Evolutionary conservation across 2,329 filamentous ascomycete species (phyloP).

Genomic region (Aspergillus floridensis): DNA sequence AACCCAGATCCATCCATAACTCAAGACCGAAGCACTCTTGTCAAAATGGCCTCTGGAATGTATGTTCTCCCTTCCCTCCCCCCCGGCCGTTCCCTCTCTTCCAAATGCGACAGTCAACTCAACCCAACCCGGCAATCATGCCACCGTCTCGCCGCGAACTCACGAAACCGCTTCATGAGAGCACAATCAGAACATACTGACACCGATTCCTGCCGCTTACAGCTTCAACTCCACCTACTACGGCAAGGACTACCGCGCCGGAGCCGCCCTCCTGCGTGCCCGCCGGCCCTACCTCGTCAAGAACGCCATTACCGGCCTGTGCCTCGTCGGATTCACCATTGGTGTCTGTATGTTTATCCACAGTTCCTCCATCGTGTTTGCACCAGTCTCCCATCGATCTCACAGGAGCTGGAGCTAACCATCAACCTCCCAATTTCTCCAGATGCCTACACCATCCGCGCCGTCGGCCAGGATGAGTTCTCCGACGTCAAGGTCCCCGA

Average conservation of each 20-base stretch:
- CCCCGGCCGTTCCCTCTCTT: neutral
- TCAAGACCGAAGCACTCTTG: neutral
- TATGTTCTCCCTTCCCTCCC: conserved; percentile 6
- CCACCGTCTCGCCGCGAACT: neutral
- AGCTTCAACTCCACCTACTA: conserved; percentile 82
- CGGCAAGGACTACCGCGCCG: conserved; percentile 79
- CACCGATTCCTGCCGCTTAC: conserved; percentile 4
- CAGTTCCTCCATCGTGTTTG: neutral
- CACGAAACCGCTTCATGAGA: neutral
- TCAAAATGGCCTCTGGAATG: conserved; percentile 18
- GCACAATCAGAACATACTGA: neutral
- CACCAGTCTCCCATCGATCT: neutral
- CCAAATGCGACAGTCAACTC: neutral
- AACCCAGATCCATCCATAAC: neutral
- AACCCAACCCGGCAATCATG: neutral
- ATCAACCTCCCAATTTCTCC: conserved; percentile 1
- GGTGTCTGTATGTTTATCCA: conserved; percentile 72
- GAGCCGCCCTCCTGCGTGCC: conserved; percentile 84
- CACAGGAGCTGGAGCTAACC: neutral
- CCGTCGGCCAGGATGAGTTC: conserved; percentile 95
- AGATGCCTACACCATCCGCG: conserved; percentile 73
- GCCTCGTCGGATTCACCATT: conserved; percentile 70
- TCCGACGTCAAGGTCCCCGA: conserved; percentile 90
- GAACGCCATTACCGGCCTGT: conserved; percentile 79
- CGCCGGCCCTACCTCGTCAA: conserved; percentile 88